Percentiles rank a stretch among this genome's conserved stretches.
phyloP scores from a whole-genome alignment of 164 flowering plant species.

The Nelumbo lutea region DNA sequence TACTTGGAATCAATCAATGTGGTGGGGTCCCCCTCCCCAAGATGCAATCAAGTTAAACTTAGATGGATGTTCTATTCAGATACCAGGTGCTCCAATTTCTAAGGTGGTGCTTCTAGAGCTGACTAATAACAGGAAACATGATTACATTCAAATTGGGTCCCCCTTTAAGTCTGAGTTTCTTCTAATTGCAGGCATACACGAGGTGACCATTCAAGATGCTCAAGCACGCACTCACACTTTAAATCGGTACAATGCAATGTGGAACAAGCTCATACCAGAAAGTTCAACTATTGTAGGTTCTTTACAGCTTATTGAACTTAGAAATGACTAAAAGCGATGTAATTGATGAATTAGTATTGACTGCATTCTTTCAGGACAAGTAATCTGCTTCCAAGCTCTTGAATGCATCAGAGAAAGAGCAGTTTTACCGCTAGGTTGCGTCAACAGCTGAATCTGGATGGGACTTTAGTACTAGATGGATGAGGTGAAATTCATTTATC shows the following conservation, averaged over 20 bases:
- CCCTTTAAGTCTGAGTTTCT: neutral
- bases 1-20: too few relatives aligned
- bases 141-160: too few relatives aligned
- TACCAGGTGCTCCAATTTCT: too few relatives aligned
- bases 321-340: neutral
- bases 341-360: neutral
- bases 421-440: slow-evolving; percentile 71
- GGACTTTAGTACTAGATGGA: slow-evolving; percentile 99
- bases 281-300: slow-evolving; percentile 57
- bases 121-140: too few relatives aligned
- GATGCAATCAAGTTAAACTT: too few relatives aligned
- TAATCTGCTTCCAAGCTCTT: slow-evolving; percentile 55
- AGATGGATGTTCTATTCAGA: too few relatives aligned
- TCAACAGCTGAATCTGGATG: slow-evolving; percentile 94
- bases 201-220: slow-evolving; percentile 54
- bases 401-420: slow-evolving; percentile 39
- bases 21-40: too few relatives aligned
- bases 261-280: slow-evolving; percentile 96
- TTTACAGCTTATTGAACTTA: neutral
- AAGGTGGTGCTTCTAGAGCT: too few relatives aligned
- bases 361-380: slow-evolving; percentile 45
- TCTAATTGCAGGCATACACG: slow-evolving; percentile 48
- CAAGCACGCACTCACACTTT: slow-evolving; percentile 41
- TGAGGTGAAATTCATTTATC: slow-evolving; percentile 46
- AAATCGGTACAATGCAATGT: slow-evolving; percentile 83